Conservation (phyloP, 345 rosid genomes). For the Cardamine occulta region DNA sequence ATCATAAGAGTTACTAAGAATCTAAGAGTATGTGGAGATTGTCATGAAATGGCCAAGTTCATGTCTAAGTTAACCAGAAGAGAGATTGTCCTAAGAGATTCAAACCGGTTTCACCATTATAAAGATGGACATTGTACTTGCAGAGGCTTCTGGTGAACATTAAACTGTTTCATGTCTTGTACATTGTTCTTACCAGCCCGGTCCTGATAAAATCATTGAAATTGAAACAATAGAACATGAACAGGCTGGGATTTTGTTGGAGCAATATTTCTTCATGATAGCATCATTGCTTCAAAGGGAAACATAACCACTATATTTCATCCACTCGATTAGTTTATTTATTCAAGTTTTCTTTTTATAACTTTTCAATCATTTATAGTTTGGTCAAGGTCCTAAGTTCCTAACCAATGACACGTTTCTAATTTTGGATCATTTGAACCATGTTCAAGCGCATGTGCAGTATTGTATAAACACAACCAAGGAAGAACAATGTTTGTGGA, state of each 20-base stretch:
- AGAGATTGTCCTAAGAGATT: conserved; percentile 72
- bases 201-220: conserved; percentile 10
- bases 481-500: conserved; percentile 23
- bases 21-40: conserved; percentile 75
- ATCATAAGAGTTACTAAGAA: conserved; percentile 65
- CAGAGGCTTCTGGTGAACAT: conserved; percentile 72
- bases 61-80: conserved; percentile 57
- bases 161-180: not conserved
- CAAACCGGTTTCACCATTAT: conserved; percentile 73
- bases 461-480: conserved; percentile 14
- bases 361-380: conserved; percentile 28
- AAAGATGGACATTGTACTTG: conserved; percentile 73
- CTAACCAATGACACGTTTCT: conserved; percentile 25
- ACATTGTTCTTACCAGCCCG: not conserved
- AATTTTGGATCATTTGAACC: conserved; percentile 8
- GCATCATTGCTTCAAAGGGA: conserved; percentile 43
- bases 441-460: conserved; percentile 37
- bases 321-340: conserved; percentile 12
- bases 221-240: conserved; percentile 28
- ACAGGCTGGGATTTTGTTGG: conserved; percentile 33
- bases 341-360: not conserved
- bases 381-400: conserved; percentile 22
- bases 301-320: conserved; percentile 19
- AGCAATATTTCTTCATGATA: conserved; percentile 29
- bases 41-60: conserved; percentile 75